Percentiles rank a stretch among this genome's conserved stretches.
Conservation (phyloP, 2,329 filamentous ascomycete species). For the Thielaviopsis punctulata region DNA sequence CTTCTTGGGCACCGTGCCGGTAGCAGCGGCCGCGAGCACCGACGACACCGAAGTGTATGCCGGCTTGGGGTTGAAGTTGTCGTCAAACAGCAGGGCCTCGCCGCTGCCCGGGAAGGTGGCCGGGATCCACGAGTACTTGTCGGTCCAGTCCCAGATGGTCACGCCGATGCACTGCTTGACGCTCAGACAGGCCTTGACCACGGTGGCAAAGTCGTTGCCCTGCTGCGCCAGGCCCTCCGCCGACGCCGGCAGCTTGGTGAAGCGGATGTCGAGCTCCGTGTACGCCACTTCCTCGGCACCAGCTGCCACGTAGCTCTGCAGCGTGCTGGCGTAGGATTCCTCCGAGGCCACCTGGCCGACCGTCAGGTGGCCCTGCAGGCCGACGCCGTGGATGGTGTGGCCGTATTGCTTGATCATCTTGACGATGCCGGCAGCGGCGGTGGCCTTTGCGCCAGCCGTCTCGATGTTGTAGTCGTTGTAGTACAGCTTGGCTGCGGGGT, state of each 20-base stretch:
- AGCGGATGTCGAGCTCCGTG: slow-evolving; percentile 37
- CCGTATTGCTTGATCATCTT: slow-evolving; percentile 28
- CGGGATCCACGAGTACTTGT: slow-evolving; percentile 10
- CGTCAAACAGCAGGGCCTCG: slow-evolving; percentile 16
- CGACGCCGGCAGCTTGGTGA: slow-evolving; percentile 20
- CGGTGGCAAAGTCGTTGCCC: slow-evolving; percentile 22
- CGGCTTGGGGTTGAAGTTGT: slow-evolving; percentile 13
- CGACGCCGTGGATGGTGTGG: slow-evolving; percentile 44
- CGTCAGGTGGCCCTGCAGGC: slow-evolving; percentile 44
- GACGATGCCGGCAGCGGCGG: slow-evolving; percentile 27
- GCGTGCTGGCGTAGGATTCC: slow-evolving; percentile 23
- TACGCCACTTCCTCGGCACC: slow-evolving; percentile 32
- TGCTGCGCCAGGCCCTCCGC: slow-evolving; percentile 20
- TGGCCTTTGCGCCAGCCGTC: slow-evolving; percentile 28
- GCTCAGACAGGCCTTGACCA: slow-evolving; percentile 16
- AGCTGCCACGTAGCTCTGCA: slow-evolving; percentile 25
- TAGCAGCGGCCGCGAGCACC: slow-evolving; percentile 19
- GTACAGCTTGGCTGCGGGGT: slow-evolving; percentile 38
- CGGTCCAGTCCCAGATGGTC: neutral
- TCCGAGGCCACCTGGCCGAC: slow-evolving; percentile 32
- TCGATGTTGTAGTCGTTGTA: slow-evolving; percentile 46
- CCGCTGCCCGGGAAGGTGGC: slow-evolving; percentile 16
- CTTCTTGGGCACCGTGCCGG: slow-evolving; percentile 1
- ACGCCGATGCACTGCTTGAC: slow-evolving; percentile 10
- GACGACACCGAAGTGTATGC: slow-evolving; percentile 24